phyloP scores from a whole-genome alignment of 352 stramenopile species.

The Phytophthora citrophthora region DNA sequence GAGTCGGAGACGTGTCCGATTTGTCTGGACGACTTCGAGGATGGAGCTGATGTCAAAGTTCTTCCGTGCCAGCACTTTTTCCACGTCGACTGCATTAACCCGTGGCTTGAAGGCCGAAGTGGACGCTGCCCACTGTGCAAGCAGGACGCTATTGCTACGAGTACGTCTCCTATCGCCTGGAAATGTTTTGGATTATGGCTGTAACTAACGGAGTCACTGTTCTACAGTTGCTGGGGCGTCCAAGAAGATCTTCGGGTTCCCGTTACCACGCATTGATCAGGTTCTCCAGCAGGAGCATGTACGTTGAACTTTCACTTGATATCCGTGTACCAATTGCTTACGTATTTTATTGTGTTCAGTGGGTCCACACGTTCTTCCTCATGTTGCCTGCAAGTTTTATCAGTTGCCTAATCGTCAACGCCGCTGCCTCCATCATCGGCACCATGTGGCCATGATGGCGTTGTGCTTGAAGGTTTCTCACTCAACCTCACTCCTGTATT shows the following conservation, averaged over 20 bases:
- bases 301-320: slow-evolving; percentile 10
- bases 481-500: slow-evolving; percentile 14
- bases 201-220: slow-evolving; percentile 4
- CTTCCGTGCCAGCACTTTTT: slow-evolving; percentile 89
- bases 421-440: slow-evolving; percentile 69
- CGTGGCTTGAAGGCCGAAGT: slow-evolving; percentile 83
- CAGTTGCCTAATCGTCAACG: slow-evolving; percentile 84
- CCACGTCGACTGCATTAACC: slow-evolving; percentile 86
- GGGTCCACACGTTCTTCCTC: slow-evolving; percentile 80
- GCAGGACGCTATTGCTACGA: slow-evolving; percentile 71
- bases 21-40: slow-evolving; percentile 78
- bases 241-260: slow-evolving; percentile 73
- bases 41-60: slow-evolving; percentile 69
- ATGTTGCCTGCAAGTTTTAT: slow-evolving; percentile 83
- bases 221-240: slow-evolving; percentile 46
- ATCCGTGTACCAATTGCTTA: slow-evolving; percentile 8
- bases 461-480: slow-evolving; percentile 15
- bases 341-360: slow-evolving; percentile 39
- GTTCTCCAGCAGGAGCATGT: slow-evolving; percentile 83
- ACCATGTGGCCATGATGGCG: slow-evolving; percentile 69
- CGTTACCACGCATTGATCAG: slow-evolving; percentile 62
- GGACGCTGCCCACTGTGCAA: slow-evolving; percentile 86
- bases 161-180: slow-evolving; percentile 31
- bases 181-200: background rate
- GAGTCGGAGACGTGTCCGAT: slow-evolving; percentile 70